Conservation (phyloP, 805 yeast species). For the Barnettozyma sp. region DNA sequence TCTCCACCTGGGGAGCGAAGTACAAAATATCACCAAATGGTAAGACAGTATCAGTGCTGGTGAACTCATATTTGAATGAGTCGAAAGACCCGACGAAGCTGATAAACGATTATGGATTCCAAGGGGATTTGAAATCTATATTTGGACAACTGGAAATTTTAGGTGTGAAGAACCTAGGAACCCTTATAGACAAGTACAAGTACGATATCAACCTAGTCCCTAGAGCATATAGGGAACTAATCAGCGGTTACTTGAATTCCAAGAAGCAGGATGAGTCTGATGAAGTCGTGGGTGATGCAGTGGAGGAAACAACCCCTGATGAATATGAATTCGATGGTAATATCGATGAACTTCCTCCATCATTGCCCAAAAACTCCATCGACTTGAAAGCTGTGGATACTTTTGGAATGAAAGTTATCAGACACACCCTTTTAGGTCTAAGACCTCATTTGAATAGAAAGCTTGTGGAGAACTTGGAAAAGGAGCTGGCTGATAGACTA, state of each 20-base stretch:
- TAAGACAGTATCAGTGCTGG: conserved; percentile 53
- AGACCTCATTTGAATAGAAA: conserved; percentile 24
- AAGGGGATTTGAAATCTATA: conserved; percentile 22
- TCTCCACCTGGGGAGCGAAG: conserved; percentile 27
- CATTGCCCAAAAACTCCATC: conserved; percentile 48
- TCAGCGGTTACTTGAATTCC: conserved; percentile 8
- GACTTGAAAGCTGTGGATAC: conserved; percentile 63
- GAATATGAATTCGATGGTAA: not conserved
- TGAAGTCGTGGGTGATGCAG: not conserved
- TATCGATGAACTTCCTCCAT: conserved; percentile 26
- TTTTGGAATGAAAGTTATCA: conserved; percentile 68
- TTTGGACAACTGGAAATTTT: conserved; percentile 39
- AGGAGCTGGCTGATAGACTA: conserved; percentile 29
- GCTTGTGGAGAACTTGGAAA: conserved; percentile 27
- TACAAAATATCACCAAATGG: conserved; percentile 40
- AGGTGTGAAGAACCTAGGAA: conserved; percentile 39
- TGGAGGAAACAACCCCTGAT: not conserved
- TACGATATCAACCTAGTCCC: conserved; percentile 24
- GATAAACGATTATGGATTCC: conserved; percentile 24
- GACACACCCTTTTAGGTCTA: conserved; percentile 62
- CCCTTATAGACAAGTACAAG: conserved; percentile 16
- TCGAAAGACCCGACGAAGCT: conserved; percentile 18
- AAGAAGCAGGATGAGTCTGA: conserved; percentile 6
- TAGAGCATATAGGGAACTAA: conserved; percentile 29
- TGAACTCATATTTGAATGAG: conserved; percentile 25